These are phyloP conservation scores for Epichloe typhina DNA, from an alignment of 2,329 filamentous ascomycete species.

Conservation along the genomic window DNA sequence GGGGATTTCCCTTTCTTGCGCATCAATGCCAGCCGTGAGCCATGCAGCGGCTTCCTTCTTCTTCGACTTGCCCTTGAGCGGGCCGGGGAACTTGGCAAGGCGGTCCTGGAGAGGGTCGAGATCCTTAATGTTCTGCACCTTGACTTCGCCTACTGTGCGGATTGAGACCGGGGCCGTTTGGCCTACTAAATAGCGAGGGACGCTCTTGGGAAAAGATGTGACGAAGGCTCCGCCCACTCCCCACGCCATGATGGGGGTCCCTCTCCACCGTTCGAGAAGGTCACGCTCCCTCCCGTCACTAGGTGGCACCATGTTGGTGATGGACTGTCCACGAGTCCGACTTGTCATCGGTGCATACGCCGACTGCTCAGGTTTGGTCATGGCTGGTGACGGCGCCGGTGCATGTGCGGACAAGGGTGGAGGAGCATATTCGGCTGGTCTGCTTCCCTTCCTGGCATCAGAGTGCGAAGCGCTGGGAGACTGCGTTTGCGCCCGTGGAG, in stretches of 20 bases:
- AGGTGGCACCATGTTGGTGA: constrained; percentile 45
- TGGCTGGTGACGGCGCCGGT: constrained; percentile 22
- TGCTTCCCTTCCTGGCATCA: constrained; percentile 14
- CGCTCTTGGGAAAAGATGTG: constrained; percentile 76
- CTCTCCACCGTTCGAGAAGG: constrained; percentile 79
- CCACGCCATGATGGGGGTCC: constrained; percentile 75
- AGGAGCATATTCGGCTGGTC: constrained; percentile 30
- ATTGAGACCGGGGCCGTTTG: constrained; percentile 64
- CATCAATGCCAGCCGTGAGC: constrained; percentile 64
- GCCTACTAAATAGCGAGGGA: constrained; percentile 72
- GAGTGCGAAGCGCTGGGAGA: constrained; percentile 40
- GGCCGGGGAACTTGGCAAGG: constrained; percentile 75
- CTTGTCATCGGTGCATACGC: constrained; percentile 19
- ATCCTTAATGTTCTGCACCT: constrained; percentile 62
- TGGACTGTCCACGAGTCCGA: constrained; percentile 38
- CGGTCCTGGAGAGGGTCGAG: constrained; percentile 58
- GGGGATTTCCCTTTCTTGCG: constrained; percentile 48
- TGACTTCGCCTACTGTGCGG: constrained; percentile 70
- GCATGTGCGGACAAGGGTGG: constrained; percentile 42
- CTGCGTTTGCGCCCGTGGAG: constrained; percentile 48
- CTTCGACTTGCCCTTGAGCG: constrained; percentile 77
- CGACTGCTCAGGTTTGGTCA: constrained; percentile 13
- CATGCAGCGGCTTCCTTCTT: constrained; percentile 86
- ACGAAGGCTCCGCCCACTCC: constrained; percentile 73
- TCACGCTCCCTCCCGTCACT: constrained; percentile 59